Percentiles rank a stretch among this genome's conserved stretches.
These are phyloP conservation scores for Wallacemonas collosoma DNA, from an alignment of 208 protist genomes.

Conservation along the genomic window DNA sequence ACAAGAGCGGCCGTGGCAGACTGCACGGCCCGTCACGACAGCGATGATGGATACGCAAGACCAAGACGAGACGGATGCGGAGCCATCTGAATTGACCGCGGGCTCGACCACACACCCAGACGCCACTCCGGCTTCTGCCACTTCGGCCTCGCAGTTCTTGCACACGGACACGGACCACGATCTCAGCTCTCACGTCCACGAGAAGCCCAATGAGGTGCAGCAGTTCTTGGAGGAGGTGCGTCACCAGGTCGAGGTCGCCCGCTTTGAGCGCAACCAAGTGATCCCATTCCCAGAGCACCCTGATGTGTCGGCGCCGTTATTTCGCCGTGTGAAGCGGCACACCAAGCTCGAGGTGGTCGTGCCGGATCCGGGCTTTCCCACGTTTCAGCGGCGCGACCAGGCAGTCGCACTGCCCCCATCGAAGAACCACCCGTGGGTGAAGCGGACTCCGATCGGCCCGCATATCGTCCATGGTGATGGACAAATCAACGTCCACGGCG, in stretches of 20 bases:
- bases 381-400: slow-evolving; percentile 59
- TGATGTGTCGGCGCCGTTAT: slow-evolving; percentile 57
- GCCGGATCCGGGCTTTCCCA: slow-evolving; percentile 49
- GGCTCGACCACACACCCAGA: too few species aligned
- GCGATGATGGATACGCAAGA: slow-evolving; percentile 19
- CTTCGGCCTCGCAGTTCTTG: background rate
- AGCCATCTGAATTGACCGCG: too few species aligned
- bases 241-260: slow-evolving; percentile 40
- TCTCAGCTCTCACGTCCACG: background rate
- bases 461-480: slow-evolving; percentile 87
- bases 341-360: slow-evolving; percentile 49
- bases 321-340: slow-evolving; percentile 72
- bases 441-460: slow-evolving; percentile 68
- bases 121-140: too few species aligned
- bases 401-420: slow-evolving; percentile 55
- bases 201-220: slow-evolving; percentile 49
- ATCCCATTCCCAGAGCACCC: slow-evolving; percentile 71
- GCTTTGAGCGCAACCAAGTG: slow-evolving; percentile 46
- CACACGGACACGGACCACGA: background rate
- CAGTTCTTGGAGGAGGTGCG: slow-evolving; percentile 65
- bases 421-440: slow-evolving; percentile 75
- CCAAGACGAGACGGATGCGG: background rate
- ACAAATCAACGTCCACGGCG: slow-evolving; percentile 59
- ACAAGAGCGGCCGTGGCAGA: slow-evolving; percentile 35
- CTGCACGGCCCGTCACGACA: slow-evolving; percentile 16